Evolutionary conservation across 2,329 filamentous ascomycete genomes (phyloP).

Genomic region (Sarocladium brachiariae): DNA sequence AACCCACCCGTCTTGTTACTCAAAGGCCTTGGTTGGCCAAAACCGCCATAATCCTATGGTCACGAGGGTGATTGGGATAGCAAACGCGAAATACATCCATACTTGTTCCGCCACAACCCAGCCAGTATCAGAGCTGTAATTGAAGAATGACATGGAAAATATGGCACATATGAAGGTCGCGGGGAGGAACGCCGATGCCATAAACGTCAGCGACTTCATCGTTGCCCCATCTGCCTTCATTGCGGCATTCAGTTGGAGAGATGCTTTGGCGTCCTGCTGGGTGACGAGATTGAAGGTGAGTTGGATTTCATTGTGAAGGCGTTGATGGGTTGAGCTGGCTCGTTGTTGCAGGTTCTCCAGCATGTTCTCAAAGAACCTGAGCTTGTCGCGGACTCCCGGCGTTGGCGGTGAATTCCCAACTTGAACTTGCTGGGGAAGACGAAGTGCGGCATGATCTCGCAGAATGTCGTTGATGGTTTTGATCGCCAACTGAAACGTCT

Average conservation of each 20-base stretch:
- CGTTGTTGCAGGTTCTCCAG: constrained; percentile 28
- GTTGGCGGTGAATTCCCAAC: constrained; percentile 9
- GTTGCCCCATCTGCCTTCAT: constrained; percentile 39
- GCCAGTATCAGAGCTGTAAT: constrained; percentile 17
- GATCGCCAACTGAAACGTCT: constrained; percentile 31
- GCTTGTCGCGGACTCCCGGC: constrained; percentile 19
- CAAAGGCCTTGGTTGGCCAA: neutral
- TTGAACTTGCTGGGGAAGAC: neutral
- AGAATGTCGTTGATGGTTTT: constrained; percentile 26
- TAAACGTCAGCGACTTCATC: constrained; percentile 44
- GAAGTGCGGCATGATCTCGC: constrained; percentile 19
- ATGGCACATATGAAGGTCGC: constrained; percentile 43
- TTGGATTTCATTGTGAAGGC: constrained; percentile 50
- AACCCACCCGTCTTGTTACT: neutral
- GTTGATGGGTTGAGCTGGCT: constrained; percentile 30
- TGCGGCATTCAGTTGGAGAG: constrained; percentile 32
- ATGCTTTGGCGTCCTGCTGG: constrained; percentile 31
- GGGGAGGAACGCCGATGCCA: constrained; percentile 42
- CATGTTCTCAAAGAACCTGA: constrained; percentile 27
- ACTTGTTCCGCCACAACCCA: constrained; percentile 25
- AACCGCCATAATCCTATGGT: neutral
- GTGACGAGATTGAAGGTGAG: constrained; percentile 40
- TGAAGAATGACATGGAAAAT: constrained; percentile 40
- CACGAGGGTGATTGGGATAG: constrained; percentile 21
- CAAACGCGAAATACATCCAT: constrained; percentile 30